A percentile compares a stretch with the other conserved stretches of the same genome.
Conservation (phyloP, 129 eudicot species). For the Heracleum sosnowskyi region DNA sequence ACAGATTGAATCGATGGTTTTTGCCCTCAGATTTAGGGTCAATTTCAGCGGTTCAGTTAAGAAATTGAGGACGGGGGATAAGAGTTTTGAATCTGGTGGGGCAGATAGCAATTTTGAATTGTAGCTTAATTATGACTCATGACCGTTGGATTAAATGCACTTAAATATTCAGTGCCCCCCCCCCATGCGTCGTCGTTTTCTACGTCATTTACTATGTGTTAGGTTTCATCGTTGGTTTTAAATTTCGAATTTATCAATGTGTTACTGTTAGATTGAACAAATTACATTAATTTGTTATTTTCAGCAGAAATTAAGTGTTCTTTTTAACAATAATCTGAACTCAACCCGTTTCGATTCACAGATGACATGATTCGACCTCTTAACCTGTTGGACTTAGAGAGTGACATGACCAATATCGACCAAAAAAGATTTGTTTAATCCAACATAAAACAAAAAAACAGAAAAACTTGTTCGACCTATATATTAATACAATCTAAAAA, state of each 20-base stretch:
- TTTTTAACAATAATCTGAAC: too few species aligned
- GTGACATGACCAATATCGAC: too few species aligned
- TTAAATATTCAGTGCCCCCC: not conserved
- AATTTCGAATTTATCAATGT: not conserved
- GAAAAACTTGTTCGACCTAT: too few species aligned
- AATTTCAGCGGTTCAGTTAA: not conserved
- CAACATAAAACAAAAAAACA: too few species aligned
- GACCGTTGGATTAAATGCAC: not conserved
- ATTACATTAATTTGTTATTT: not conserved
- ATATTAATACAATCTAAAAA: too few species aligned
- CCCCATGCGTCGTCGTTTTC: not conserved
- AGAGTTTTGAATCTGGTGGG: not conserved
- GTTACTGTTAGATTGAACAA: not conserved
- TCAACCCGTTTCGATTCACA: too few species aligned
- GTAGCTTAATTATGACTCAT: not conserved
- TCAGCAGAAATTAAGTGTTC: not conserved
- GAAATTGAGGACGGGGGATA: not conserved
- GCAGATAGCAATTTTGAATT: not conserved
- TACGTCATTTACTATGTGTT: not conserved
- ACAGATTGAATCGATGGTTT: not conserved
- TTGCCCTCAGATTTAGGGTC: not conserved
- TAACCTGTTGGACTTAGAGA: too few species aligned
- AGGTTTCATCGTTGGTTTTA: not conserved
- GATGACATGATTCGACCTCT: too few species aligned
- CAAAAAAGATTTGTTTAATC: too few species aligned